Conservation (phyloP, 192 early-diverging fungal genomes). For the Backusella psychrophila region DNA sequence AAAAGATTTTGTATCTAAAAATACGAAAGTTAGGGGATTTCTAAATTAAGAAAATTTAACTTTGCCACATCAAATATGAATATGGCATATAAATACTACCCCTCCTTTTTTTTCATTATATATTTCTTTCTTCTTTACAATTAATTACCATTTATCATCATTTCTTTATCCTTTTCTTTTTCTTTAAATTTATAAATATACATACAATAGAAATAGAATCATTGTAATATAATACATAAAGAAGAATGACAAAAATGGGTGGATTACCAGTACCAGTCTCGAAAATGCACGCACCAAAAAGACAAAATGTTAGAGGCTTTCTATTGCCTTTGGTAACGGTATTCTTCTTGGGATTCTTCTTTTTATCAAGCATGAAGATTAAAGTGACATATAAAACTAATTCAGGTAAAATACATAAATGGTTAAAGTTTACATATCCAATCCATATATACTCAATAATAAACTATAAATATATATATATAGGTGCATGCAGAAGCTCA, state of each 20-base stretch:
- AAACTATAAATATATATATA: not conserved
- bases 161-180: not conserved
- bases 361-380: not conserved
- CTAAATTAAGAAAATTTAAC: not conserved
- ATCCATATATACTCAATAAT: not conserved
- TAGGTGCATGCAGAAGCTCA: not conserved
- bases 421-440: not conserved
- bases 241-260: not conserved
- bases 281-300: not conserved
- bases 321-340: not conserved
- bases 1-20: not conserved
- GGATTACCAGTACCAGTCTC: not conserved
- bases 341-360: constrained; percentile 3
- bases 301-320: not conserved
- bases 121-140: not conserved
- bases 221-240: not conserved
- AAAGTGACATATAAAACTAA: constrained; percentile 1
- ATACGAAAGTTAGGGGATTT: not conserved
- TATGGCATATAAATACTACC: not conserved
- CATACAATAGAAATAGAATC: not conserved
- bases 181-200: not conserved
- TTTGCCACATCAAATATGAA: not conserved
- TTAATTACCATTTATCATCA: not conserved
- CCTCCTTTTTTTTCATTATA: not conserved
- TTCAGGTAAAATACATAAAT: not conserved